phyloP scores from a whole-genome alignment of 2,329 filamentous ascomycete species.

The Seiridium unicorne region DNA sequence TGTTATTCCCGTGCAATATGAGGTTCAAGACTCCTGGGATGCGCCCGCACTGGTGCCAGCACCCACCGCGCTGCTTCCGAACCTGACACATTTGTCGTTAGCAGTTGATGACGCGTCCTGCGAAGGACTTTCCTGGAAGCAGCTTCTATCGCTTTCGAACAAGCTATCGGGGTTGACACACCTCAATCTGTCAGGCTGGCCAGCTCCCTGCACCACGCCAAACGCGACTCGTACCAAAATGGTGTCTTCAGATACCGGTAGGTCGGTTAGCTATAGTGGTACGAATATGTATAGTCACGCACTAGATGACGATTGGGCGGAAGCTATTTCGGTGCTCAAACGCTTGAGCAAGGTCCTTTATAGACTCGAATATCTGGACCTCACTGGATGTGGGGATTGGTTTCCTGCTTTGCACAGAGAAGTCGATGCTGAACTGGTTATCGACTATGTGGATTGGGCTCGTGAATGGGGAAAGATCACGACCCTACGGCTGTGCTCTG shows the following conservation, averaged over 20 bases:
- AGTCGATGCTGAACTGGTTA: conserved; percentile 38
- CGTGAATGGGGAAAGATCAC: conserved; percentile 53
- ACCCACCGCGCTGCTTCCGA: conserved; percentile 44
- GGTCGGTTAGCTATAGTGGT: conserved; percentile 48
- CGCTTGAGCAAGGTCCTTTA: conserved; percentile 55
- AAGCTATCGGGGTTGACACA: conserved; percentile 57
- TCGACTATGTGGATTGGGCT: conserved; percentile 50
- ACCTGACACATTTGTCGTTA: conserved; percentile 60
- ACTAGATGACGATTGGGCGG: conserved; percentile 58
- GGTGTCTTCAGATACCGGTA: conserved; percentile 38
- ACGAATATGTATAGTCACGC: conserved; percentile 58
- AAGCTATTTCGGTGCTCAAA: conserved; percentile 54
- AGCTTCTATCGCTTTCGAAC: conserved; percentile 52
- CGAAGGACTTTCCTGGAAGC: conserved; percentile 52
- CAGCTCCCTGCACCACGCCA: conserved; percentile 56
- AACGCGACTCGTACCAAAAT: conserved; percentile 49
- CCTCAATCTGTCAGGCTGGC: conserved; percentile 62
- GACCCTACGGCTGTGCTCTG: conserved; percentile 41
- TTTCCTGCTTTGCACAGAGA: conserved; percentile 42
- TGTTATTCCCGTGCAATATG: conserved; percentile 13
- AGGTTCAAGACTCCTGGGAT: conserved; percentile 55
- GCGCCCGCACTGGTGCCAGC: conserved; percentile 26
- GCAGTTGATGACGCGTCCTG: conserved; percentile 40
- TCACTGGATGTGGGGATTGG: conserved; percentile 60
- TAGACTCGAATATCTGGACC: conserved; percentile 57